A percentile compares a stretch with the other conserved stretches of the same genome.
These are phyloP conservation scores for Daldinia childiae DNA, from an alignment of 495 filamentous ascomycete species.

Conservation along the genomic window DNA sequence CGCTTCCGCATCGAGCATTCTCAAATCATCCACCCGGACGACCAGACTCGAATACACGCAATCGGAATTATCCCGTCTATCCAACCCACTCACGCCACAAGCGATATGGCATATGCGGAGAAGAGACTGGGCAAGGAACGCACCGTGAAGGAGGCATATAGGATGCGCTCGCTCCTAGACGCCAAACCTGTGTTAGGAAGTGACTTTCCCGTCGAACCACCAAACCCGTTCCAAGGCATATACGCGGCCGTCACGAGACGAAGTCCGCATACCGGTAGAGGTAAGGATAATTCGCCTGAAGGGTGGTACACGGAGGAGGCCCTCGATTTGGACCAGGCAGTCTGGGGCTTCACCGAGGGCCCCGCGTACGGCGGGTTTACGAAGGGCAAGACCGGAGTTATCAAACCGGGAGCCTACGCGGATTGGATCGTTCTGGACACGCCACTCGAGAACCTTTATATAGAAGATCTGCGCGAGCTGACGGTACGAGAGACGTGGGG, in stretches of 20 bases:
- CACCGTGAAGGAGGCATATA: slow-evolving; percentile 61
- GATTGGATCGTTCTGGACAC: slow-evolving; percentile 71
- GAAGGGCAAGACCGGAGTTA: slow-evolving; percentile 62
- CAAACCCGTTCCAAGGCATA: slow-evolving; percentile 67
- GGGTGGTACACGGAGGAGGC: slow-evolving; percentile 66
- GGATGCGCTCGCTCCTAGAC: slow-evolving; percentile 63
- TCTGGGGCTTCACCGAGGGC: slow-evolving; percentile 64
- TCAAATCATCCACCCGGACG: slow-evolving; percentile 70
- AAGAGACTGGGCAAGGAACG: slow-evolving; percentile 62
- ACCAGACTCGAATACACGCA: slow-evolving; percentile 62
- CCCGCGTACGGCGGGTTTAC: slow-evolving; percentile 59
- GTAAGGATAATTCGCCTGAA: slow-evolving; percentile 52
- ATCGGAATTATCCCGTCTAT: slow-evolving; percentile 71
- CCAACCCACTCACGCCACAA: slow-evolving; percentile 74
- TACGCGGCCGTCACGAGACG: slow-evolving; percentile 68
- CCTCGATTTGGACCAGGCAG: slow-evolving; percentile 61
- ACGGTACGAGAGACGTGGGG: slow-evolving; percentile 71
- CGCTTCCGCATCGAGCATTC: slow-evolving; percentile 73
- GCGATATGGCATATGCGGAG: slow-evolving; percentile 69
- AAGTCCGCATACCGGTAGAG: slow-evolving; percentile 59
- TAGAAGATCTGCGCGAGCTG: slow-evolving; percentile 59
- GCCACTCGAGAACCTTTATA: slow-evolving; percentile 48
- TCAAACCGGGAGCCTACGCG: slow-evolving; percentile 63
- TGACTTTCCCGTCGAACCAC: slow-evolving; percentile 73
- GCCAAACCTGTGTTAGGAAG: slow-evolving; percentile 63